Conservation (phyloP, 1,139 yeast genomes). For the Yamadazyma siamensis region DNA sequence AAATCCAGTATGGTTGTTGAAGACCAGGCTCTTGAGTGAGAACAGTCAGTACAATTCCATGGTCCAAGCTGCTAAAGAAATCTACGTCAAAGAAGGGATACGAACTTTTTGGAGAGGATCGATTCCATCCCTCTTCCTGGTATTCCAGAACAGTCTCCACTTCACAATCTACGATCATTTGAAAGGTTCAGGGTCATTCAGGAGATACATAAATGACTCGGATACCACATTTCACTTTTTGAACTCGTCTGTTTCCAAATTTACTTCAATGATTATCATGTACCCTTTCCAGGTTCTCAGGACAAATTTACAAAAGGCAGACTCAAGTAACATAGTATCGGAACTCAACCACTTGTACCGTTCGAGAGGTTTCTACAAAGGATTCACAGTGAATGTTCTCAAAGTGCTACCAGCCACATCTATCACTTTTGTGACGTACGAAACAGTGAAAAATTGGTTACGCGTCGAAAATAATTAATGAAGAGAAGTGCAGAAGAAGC, state of each 20-base stretch:
- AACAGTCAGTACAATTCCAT: conserved; percentile 58
- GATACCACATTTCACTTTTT: conserved; percentile 56
- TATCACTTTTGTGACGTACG: conserved; percentile 66
- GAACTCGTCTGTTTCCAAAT: conserved; percentile 69
- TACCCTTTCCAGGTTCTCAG: conserved; percentile 87
- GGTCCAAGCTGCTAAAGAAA: conserved; percentile 50
- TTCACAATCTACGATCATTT: conserved; percentile 79
- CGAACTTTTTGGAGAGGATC: conserved; percentile 79
- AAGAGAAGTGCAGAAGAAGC: conserved; percentile 4
- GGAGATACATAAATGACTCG: conserved; percentile 8
- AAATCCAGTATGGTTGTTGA: conserved; percentile 90
- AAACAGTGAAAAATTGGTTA: conserved; percentile 31
- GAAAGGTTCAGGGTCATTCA: conserved; percentile 29
- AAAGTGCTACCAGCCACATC: conserved; percentile 77
- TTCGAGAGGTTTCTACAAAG: conserved; percentile 72
- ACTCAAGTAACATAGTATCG: conserved; percentile 5
- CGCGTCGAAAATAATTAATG: conserved; percentile 7
- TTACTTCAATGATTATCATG: conserved; percentile 61
- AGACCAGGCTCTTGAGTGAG: conserved; percentile 78
- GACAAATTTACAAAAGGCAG: conserved; percentile 65
- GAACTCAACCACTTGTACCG: conserved; percentile 31
- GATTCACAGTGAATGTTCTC: conserved; percentile 56
- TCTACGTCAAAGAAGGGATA: conserved; percentile 61
- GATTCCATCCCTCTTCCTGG: conserved; percentile 76
- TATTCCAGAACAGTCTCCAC: conserved; percentile 85